Conservation (phyloP, 768 basidiomycete genomes). For the Pleurotus pulmonarius region DNA sequence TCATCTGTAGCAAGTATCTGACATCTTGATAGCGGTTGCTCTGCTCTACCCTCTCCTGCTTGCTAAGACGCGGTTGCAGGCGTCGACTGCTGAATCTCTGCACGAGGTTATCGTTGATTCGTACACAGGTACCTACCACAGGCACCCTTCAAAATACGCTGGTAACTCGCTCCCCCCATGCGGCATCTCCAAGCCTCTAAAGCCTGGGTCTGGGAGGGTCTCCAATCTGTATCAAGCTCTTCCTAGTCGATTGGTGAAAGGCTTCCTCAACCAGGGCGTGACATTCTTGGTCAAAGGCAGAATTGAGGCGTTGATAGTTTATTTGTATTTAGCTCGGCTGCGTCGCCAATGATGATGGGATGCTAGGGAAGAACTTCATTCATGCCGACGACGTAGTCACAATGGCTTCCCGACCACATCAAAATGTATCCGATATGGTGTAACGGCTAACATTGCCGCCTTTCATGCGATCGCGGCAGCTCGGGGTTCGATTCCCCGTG, state of each 20-base stretch:
- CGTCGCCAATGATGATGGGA: background rate
- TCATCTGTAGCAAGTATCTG: background rate
- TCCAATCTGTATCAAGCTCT: slow-evolving; percentile 52
- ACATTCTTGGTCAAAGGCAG: slow-evolving; percentile 56
- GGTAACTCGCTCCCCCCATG: background rate
- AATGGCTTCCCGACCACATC: too few relatives aligned
- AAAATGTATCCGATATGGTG: slow-evolving; percentile 40
- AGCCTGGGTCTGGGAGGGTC: slow-evolving; percentile 19
- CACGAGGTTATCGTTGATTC: slow-evolving; percentile 29
- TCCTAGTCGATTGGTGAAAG: slow-evolving; percentile 46
- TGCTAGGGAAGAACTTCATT: background rate
- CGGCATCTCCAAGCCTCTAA: background rate
- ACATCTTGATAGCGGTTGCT: slow-evolving; percentile 28
- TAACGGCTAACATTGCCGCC: slow-evolving; percentile 64
- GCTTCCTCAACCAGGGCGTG: slow-evolving; percentile 53
- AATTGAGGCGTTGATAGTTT: slow-evolving; percentile 20
- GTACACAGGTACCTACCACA: slow-evolving; percentile 20
- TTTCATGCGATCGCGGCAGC: slow-evolving; percentile 49
- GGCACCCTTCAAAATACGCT: slow-evolving; percentile 7
- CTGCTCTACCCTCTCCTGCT: slow-evolving; percentile 57
- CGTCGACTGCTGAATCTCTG: slow-evolving; percentile 35
- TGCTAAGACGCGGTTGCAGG: slow-evolving; percentile 53
- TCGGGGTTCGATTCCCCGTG: slow-evolving; percentile 60
- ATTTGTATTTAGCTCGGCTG: slow-evolving; percentile 13
- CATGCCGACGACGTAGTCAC: too few relatives aligned